Evolutionary conservation across 306 rosid species (phyloP).

Genomic region (Ormosia semicastrata): DNA sequence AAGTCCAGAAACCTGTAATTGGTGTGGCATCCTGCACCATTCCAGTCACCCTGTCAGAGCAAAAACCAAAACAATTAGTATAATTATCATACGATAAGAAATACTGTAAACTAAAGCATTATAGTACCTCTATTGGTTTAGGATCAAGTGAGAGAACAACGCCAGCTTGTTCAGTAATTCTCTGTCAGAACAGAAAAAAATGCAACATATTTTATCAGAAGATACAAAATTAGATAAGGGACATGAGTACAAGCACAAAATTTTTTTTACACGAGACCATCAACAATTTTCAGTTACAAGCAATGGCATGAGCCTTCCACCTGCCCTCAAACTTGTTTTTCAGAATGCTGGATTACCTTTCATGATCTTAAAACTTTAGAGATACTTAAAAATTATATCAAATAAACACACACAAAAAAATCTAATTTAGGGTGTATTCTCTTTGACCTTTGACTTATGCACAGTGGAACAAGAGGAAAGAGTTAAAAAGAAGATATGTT

Average conservation of each 20-base stretch:
- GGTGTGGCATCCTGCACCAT: conserved; percentile 99
- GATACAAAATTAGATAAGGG: conserved; percentile 1
- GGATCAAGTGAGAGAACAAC: conserved; percentile 96
- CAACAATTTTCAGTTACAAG: background rate
- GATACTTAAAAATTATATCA: background rate
- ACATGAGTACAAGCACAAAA: background rate
- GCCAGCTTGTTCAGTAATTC: conserved; percentile 99
- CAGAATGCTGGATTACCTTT: background rate
- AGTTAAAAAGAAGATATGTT: background rate
- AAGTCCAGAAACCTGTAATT: conserved; percentile 71
- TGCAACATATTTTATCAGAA: conserved; percentile 5
- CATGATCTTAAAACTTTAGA: background rate
- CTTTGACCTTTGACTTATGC: background rate
- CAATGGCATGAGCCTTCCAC: conserved; percentile 1
- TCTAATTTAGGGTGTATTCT: background rate
- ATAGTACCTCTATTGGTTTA: conserved; percentile 87
- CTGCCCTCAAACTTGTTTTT: background rate
- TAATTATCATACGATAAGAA: background rate
- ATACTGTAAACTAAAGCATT: background rate
- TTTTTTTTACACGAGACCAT: background rate
- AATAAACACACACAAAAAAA: background rate
- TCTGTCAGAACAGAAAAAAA: conserved; percentile 50
- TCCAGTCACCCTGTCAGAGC: conserved; percentile 91
- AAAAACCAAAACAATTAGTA: conserved; percentile 19
- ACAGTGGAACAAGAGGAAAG: conserved; percentile 2